Base-by-base conservation (phyloP, 192 early-diverging fungal species). In the Rhizophagus sp. region DNA sequence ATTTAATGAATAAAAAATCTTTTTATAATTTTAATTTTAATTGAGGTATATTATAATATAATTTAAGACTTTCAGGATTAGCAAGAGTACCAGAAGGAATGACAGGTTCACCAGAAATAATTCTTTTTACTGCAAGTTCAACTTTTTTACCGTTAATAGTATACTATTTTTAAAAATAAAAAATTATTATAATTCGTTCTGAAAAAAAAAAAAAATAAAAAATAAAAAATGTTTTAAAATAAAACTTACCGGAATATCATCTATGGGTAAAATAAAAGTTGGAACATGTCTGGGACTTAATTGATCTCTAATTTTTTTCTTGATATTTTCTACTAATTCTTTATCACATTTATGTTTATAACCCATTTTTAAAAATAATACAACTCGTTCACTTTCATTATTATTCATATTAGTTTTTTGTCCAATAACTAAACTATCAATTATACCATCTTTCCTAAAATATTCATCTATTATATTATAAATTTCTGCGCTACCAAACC, bases 81-180 rank as follows among this genome's bases (percentile, higher is more conserved):
- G 91, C 93, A 69, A 99, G 82, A 0, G 96, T 94, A 5, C 90
- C 91, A 62, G 89, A 89, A 41, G 95, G 91, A n/a, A 92, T 86
- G 9, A 97, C 88, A 11, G 87, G 95, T 80, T 94, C 91, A 10
- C 96, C 96, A 6, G 91, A 90, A 33, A 93, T 82, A 89, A 88
- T 97, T 85, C 79, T 89, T 84, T 98, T 99, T 68, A 99, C 96
- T 1, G 96, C 97, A 44, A 99, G 91, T 83, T 99, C 98, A 13
- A 98, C 96, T 85, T 98, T 98, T 81, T 99, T 99, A 57, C 98
- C 97, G 67, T 96, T 98, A 75, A 95, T 88, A 1, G 98, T 99
- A 86, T 98, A 94, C 88, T 90, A 72, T 30, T 39, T 44, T 44
- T 44, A 1, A 10, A 10, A 44, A 80, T 30, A 57, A 81, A 70